phyloP scores from a whole-genome alignment of 2,329 filamentous ascomycete species.

The Cercospora sp. region DNA sequence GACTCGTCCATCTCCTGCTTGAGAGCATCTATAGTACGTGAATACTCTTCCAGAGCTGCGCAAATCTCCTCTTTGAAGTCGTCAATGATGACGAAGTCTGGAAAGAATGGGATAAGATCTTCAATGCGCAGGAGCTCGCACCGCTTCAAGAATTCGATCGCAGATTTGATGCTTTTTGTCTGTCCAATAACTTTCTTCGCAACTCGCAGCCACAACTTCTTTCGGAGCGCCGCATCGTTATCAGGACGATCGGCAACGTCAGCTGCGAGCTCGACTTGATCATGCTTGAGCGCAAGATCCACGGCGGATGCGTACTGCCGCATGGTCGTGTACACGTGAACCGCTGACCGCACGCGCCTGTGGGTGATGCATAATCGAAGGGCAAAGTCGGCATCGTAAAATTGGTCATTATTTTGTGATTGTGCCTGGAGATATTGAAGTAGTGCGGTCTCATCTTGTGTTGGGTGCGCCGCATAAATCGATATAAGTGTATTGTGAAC shows the following conservation, averaged over 20 bases:
- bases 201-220: conserved; percentile 93
- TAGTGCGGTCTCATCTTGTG: conserved; percentile 79
- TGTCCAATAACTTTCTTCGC: conserved; percentile 91
- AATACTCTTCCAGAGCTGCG: conserved; percentile 87
- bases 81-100: conserved; percentile 97
- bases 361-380: conserved; percentile 93
- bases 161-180: conserved; percentile 77
- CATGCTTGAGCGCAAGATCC: conserved; percentile 84
- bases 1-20: conserved; percentile 96
- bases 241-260: conserved; percentile 85
- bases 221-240: conserved; percentile 72
- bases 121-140: conserved; percentile 93
- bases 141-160: conserved; percentile 88
- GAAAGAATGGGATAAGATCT: conserved; percentile 96
- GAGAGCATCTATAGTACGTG: conserved; percentile 81
- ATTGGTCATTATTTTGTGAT: conserved; percentile 69
- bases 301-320: conserved; percentile 91
- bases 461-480: conserved; percentile 85
- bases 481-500: conserved; percentile 97
- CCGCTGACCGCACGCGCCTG: conserved; percentile 86
- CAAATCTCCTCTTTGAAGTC: conserved; percentile 99
- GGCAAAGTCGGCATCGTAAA: conserved; percentile 94
- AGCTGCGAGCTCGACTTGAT: conserved; percentile 85
- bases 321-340: conserved; percentile 98
- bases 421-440: conserved; percentile 89